These are phyloP conservation scores for Miscanthus sacchariflorus DNA, from an alignment of 202 grass and related monocot genomes.

Conservation along the genomic window DNA sequence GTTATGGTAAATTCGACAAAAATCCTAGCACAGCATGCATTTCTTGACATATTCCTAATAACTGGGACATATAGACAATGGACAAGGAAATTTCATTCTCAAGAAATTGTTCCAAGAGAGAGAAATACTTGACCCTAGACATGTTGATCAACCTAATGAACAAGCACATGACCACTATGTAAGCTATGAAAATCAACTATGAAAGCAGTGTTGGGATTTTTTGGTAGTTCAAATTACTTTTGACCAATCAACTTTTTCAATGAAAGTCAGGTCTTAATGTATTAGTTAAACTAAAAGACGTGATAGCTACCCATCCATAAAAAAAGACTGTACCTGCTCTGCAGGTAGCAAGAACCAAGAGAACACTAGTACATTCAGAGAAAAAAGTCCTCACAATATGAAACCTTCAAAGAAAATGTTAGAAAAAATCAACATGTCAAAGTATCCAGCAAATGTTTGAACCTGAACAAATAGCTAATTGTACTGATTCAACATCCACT, in stretches of 20 bases:
- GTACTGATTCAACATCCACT: neutral
- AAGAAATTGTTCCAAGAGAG: neutral
- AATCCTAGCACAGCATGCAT: no score
- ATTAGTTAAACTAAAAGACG: neutral
- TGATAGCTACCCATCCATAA: neutral
- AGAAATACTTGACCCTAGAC: neutral
- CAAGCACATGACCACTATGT: neutral
- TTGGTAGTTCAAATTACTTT: neutral
- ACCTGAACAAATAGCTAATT: neutral
- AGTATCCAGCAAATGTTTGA: slow-evolving; percentile 1
- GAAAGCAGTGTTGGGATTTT: neutral
- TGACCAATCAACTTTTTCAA: neutral
- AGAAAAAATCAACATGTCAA: slow-evolving; percentile 12
- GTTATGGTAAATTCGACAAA: no score
- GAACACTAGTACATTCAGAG: neutral
- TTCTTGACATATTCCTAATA: no score
- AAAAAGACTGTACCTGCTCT: neutral
- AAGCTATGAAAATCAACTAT: neutral
- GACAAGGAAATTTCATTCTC: no score
- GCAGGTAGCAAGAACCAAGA: neutral
- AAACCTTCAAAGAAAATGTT: neutral
- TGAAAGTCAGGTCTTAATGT: neutral
- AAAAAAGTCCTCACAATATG: neutral
- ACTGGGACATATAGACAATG: no score
- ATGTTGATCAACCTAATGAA: neutral